A percentile compares a stretch with the other conserved stretches of the same genome.
phyloP scores from a whole-genome alignment of 83 land plant genomes.

The Isoetes engelmannii region DNA sequence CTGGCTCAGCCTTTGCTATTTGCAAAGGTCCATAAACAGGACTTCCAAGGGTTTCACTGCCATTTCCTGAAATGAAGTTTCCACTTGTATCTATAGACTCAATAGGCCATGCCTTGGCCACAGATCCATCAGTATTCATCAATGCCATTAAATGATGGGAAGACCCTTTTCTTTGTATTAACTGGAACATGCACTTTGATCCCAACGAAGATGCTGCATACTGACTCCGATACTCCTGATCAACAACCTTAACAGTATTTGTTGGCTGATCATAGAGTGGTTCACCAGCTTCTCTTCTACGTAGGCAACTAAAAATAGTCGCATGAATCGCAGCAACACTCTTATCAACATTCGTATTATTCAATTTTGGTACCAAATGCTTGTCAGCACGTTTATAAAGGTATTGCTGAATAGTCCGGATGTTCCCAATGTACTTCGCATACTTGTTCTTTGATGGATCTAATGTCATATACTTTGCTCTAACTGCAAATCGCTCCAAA shows the following conservation, averaged over 20 bases:
- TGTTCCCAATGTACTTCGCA: slow-evolving; percentile 91
- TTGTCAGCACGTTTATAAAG: slow-evolving; percentile 79
- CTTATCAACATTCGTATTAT: slow-evolving; percentile 94
- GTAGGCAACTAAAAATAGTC: slow-evolving; percentile 78
- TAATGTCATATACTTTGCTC: slow-evolving; percentile 98
- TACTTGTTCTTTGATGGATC: slow-evolving; percentile 96
- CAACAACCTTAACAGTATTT: slow-evolving; percentile 60
- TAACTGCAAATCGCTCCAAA: slow-evolving; percentile 92
- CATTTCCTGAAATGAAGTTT: neutral
- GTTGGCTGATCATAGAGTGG: slow-evolving; percentile 65
- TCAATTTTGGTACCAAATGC: slow-evolving; percentile 78
- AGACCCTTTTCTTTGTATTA: slow-evolving; percentile 88
- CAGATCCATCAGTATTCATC: slow-evolving; percentile 80
- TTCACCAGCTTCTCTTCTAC: slow-evolving; percentile 72
- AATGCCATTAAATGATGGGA: slow-evolving; percentile 79
- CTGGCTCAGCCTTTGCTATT: slow-evolving; percentile 54
- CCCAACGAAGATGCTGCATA: slow-evolving; percentile 73
- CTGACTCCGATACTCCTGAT: slow-evolving; percentile 78
- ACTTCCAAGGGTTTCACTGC: neutral
- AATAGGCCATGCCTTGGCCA: slow-evolving; percentile 95
- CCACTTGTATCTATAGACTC: neutral
- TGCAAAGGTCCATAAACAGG: slow-evolving; percentile 20
- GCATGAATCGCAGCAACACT: slow-evolving; percentile 98
- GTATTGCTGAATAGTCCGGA: slow-evolving; percentile 91
- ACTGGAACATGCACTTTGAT: slow-evolving; percentile 92